Conservation (phyloP, 176 grass and related monocot species). For the Metroxylon sagu region DNA sequence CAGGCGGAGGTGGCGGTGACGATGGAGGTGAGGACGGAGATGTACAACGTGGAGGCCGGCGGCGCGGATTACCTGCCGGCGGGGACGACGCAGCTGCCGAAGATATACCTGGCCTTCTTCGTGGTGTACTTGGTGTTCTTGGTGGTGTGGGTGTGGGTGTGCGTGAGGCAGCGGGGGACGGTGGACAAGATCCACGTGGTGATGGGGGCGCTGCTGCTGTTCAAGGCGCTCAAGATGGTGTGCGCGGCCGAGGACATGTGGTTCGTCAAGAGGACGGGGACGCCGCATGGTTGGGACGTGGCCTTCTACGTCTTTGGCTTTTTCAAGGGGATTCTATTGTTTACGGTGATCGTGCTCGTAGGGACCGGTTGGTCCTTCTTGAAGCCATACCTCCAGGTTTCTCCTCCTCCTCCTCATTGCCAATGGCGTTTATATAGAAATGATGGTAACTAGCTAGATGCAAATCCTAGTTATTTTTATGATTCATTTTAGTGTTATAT, state of each 20-base stretch:
- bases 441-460: no score
- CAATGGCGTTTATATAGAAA: no score
- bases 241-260: conserved; percentile 58
- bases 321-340: conserved; percentile 59
- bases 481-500: no score
- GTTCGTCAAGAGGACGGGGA: conserved; percentile 47
- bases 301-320: conserved; percentile 65
- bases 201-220: conserved; percentile 55
- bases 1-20: conserved; percentile 44
- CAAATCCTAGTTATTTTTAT: no score
- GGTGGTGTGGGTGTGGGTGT: conserved; percentile 18
- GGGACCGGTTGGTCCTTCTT: conserved; percentile 75
- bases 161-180: conserved; percentile 20
- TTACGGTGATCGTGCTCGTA: conserved; percentile 60
- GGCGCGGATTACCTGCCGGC: conserved; percentile 39
- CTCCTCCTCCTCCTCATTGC: no score
- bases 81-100: conserved; percentile 35
- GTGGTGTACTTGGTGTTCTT: conserved; percentile 34
- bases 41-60: conserved; percentile 41
- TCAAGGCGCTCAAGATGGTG: conserved; percentile 59
- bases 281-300: conserved; percentile 61
- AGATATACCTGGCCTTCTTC: conserved; percentile 32
- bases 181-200: conserved; percentile 37
- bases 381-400: conserved; percentile 56
- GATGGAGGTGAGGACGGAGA: conserved; percentile 59